Evolutionary conservation across 345 rosid species (phyloP).

Genomic region (Hibiscus syriacus): DNA sequence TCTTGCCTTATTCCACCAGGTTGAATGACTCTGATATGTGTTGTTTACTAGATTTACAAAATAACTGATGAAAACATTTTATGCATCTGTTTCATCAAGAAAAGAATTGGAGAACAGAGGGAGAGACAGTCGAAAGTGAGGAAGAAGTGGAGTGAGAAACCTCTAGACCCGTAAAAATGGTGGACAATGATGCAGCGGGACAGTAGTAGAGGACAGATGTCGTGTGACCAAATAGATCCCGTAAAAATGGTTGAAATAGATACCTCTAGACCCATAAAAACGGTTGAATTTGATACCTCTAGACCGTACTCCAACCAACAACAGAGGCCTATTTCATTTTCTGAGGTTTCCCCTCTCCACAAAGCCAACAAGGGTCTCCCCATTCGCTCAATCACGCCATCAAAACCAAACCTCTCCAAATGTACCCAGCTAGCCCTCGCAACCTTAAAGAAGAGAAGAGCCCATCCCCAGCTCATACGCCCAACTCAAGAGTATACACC

Average conservation of each 20-base stretch:
- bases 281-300: too few relatives aligned
- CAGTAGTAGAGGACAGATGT: conserved; percentile 34
- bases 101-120: conserved; percentile 44
- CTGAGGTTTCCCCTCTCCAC: conserved; percentile 21
- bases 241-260: conserved; percentile 74
- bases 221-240: conserved; percentile 52
- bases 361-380: conserved; percentile 6
- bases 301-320: conserved; percentile 32
- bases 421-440: conserved; percentile 43
- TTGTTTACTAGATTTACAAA: not conserved
- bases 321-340: conserved; percentile 22
- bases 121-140: conserved; percentile 48
- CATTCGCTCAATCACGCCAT: conserved; percentile 14
- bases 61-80: conserved; percentile 3
- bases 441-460: conserved; percentile 29
- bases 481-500: conserved; percentile 1
- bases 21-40: not conserved
- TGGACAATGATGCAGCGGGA: conserved; percentile 19
- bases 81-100: not conserved
- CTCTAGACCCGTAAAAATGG: conserved; percentile 23
- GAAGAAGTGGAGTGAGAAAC: too few relatives aligned
- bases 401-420: conserved; percentile 23
- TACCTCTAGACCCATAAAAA: conserved; percentile 38
- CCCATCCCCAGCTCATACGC: conserved; percentile 23
- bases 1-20: conserved; percentile 47